phyloP scores from a whole-genome alignment of 2,329 filamentous ascomycete species.

The Zymoseptoria passerinii region DNA sequence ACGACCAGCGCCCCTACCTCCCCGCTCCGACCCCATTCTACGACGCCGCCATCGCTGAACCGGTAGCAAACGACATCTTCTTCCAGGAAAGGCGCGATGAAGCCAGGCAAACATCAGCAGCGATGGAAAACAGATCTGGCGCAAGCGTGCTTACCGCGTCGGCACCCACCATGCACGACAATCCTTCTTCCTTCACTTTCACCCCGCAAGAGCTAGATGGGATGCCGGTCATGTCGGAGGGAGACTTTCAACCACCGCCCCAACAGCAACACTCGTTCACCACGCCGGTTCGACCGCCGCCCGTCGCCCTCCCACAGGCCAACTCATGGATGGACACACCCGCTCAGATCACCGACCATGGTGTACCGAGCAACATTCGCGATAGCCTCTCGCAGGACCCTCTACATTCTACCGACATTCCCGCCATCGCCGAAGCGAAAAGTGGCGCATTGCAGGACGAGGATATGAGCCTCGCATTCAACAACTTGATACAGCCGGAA shows the following conservation, averaged over 20 bases:
- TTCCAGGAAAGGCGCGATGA: not conserved
- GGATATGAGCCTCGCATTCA: not conserved
- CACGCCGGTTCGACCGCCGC: not conserved
- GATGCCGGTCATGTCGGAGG: not conserved
- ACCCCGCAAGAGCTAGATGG: not conserved
- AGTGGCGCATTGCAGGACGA: not conserved
- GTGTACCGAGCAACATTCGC: slow-evolving; percentile 15
- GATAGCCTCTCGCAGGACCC: slow-evolving; percentile 4
- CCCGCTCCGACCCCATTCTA: not conserved
- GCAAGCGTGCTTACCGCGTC: not conserved
- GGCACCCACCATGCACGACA: not conserved
- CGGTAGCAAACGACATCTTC: not conserved
- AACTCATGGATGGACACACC: slow-evolving; percentile 9
- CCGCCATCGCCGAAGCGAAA: not conserved
- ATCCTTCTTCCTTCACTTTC: not conserved
- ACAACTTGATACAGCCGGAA: not conserved
- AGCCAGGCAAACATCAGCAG: not conserved
- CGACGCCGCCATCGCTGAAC: not conserved
- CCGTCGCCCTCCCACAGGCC: not conserved
- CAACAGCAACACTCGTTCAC: not conserved
- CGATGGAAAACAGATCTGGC: not conserved
- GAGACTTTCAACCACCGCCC: not conserved
- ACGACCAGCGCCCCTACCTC: not conserved
- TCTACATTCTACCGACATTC: not conserved
- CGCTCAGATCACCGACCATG: slow-evolving; percentile 12